Conservation (phyloP, 768 basidiomycete genomes). For the Trametes punicea region DNA sequence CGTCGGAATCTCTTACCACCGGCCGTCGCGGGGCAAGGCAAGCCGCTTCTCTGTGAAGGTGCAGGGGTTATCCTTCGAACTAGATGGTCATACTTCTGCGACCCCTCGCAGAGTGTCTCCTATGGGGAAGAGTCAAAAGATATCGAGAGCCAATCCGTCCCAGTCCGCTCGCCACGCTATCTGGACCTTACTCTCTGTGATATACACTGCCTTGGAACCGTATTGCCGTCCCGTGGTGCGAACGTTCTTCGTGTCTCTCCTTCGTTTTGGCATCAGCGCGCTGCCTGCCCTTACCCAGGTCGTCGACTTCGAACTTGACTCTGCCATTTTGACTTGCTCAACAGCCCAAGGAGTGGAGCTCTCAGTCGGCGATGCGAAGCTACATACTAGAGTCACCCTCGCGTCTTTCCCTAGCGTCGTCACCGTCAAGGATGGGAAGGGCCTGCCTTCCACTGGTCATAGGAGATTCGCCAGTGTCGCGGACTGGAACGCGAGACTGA, state of each 20-base stretch:
- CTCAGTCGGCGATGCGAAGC: slow-evolving; percentile 44
- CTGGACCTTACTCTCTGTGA: slow-evolving; percentile 19
- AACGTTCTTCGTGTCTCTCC: slow-evolving; percentile 45
- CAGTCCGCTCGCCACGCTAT: slow-evolving; percentile 34
- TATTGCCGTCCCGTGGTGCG: slow-evolving; percentile 61
- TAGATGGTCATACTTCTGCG: slow-evolving; percentile 25
- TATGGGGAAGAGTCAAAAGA: not conserved
- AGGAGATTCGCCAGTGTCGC: slow-evolving; percentile 44
- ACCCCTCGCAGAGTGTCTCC: not conserved
- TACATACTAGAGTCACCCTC: slow-evolving; percentile 56
- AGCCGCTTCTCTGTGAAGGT: slow-evolving; percentile 62
- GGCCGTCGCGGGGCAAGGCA: slow-evolving; percentile 44
- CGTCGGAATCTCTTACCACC: slow-evolving; percentile 56
- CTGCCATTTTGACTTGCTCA: slow-evolving; percentile 48
- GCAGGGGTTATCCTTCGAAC: slow-evolving; percentile 55
- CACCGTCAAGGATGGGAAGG: slow-evolving; percentile 16
- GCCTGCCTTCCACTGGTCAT: slow-evolving; percentile 9
- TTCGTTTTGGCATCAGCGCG: slow-evolving; percentile 59
- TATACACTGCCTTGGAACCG: slow-evolving; percentile 53
- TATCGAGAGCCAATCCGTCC: slow-evolving; percentile 23
- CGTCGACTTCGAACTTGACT: slow-evolving; percentile 63
- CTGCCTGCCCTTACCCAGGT: slow-evolving; percentile 68
- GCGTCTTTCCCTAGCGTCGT: slow-evolving; percentile 43
- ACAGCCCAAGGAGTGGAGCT: slow-evolving; percentile 52
- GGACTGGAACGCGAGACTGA: slow-evolving; percentile 62